A percentile compares a stretch with the other conserved stretches of the same genome.
phyloP scores from a whole-genome alignment of 2,329 filamentous ascomycete species.

The Trichoderma koningii region DNA sequence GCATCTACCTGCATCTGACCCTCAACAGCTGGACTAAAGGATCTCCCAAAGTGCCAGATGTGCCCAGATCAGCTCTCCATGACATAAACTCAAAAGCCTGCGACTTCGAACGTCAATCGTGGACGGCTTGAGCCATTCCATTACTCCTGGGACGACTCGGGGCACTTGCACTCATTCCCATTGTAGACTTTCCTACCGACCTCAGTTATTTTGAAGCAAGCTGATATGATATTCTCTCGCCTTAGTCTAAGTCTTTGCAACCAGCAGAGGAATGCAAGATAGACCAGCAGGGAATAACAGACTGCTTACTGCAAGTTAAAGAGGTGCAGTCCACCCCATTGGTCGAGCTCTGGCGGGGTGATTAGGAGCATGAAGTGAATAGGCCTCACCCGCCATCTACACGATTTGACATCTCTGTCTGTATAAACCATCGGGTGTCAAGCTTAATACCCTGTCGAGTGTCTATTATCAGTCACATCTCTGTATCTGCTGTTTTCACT shows the following conservation, averaged over 20 bases:
- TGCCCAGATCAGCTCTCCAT: too few species aligned
- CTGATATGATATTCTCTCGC: background rate
- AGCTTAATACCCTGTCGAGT: background rate
- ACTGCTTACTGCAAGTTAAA: background rate
- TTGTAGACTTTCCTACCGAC: background rate
- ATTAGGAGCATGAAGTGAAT: background rate
- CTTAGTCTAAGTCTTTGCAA: background rate
- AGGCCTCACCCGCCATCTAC: background rate
- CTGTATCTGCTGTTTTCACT: too few species aligned
- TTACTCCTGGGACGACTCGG: background rate
- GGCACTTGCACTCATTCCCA: background rate
- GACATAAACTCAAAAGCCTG: too few species aligned
- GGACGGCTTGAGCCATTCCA: too few species aligned
- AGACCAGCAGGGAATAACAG: background rate
- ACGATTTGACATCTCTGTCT: background rate
- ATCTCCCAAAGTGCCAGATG: too few species aligned
- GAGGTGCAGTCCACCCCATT: background rate
- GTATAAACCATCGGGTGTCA: background rate
- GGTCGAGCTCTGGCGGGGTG: conserved; percentile 8
- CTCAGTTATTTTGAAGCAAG: background rate
- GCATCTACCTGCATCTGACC: too few species aligned
- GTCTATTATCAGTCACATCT: too few species aligned
- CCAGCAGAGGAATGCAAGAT: background rate
- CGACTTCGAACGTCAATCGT: too few species aligned
- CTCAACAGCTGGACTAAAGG: too few species aligned